A percentile compares a stretch with the other conserved stretches of the same genome.
Conservation (phyloP, 768 basidiomycete genomes). For the Phanerochaete carnosa region DNA sequence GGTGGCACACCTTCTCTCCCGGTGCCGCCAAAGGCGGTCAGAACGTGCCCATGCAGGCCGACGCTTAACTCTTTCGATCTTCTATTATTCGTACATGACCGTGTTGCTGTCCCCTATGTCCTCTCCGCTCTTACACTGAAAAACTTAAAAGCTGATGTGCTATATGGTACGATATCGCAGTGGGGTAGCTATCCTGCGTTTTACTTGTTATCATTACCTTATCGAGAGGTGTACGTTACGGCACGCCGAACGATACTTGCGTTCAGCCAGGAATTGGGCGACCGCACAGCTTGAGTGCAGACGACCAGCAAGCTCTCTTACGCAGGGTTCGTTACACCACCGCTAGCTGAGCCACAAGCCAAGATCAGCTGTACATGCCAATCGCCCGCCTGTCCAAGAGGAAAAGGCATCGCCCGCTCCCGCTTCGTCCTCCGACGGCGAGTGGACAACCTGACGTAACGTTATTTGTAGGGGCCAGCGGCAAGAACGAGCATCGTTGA, state of each 20-base stretch:
- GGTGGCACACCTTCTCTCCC: conserved; percentile 92
- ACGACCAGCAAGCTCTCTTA: no score
- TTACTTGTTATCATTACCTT: not conserved
- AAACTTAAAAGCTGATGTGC: not conserved
- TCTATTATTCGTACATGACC: not conserved
- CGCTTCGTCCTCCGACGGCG: no score
- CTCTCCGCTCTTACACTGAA: not conserved
- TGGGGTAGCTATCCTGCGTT: not conserved
- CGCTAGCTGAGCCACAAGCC: no score
- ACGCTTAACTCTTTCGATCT: conserved; percentile 23
- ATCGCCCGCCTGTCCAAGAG: no score
- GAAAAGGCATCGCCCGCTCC: no score
- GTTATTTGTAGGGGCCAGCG: no score
- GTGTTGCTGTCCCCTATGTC: not conserved
- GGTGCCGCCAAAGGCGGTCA: conserved; percentile 87
- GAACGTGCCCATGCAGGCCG: conserved; percentile 61
- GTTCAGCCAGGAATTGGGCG: no score
- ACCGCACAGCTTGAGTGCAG: no score
- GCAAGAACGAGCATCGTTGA: not conserved
- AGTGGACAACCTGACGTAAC: no score
- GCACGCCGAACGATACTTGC: not conserved
- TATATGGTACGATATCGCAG: not conserved
- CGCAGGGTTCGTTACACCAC: no score
- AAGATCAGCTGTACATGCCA: no score
- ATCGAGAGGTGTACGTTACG: not conserved